Conservation (phyloP, 148 eudicot species). For the Pharnaceum exiguum region DNA sequence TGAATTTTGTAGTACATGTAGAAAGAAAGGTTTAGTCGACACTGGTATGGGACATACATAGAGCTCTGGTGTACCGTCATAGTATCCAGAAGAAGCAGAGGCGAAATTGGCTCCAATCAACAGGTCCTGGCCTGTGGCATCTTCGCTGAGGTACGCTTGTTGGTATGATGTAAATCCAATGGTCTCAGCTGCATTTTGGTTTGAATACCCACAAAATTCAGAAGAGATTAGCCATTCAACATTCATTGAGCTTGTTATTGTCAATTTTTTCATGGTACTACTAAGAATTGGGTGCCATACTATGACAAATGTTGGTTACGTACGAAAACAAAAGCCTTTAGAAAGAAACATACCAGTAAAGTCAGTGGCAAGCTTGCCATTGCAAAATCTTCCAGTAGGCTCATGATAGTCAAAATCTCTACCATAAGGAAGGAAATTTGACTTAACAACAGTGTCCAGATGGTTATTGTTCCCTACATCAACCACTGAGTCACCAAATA, state of each 20-base stretch:
- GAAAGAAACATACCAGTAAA: slow-evolving; percentile 48
- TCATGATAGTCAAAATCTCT: slow-evolving; percentile 53
- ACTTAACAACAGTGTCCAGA: slow-evolving; percentile 59
- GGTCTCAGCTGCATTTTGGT: slow-evolving; percentile 48
- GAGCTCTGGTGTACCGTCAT: slow-evolving; percentile 49
- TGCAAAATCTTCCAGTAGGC: slow-evolving; percentile 89
- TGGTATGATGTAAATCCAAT: slow-evolving; percentile 66
- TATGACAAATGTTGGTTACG: neutral
- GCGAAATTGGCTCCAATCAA: slow-evolving; percentile 72
- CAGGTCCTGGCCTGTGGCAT: slow-evolving; percentile 42
- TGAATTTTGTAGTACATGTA: too few species aligned
- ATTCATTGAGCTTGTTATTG: too few species aligned
- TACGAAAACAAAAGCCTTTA: neutral
- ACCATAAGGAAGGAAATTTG: slow-evolving; percentile 89
- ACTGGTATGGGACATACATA: slow-evolving; percentile 47
- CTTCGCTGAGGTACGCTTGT: slow-evolving; percentile 49
- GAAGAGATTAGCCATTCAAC: too few species aligned
- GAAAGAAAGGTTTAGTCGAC: neutral
- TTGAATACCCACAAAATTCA: neutral
- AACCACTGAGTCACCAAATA: slow-evolving; percentile 82
- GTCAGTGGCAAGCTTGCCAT: slow-evolving; percentile 93
- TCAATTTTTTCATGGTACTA: neutral
- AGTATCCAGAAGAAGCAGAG: slow-evolving; percentile 72
- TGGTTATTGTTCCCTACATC: slow-evolving; percentile 90
- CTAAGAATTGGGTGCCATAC: neutral